Base-by-base conservation (phyloP, 2,329 filamentous ascomycete species). In the Lachnellula arida region DNA sequence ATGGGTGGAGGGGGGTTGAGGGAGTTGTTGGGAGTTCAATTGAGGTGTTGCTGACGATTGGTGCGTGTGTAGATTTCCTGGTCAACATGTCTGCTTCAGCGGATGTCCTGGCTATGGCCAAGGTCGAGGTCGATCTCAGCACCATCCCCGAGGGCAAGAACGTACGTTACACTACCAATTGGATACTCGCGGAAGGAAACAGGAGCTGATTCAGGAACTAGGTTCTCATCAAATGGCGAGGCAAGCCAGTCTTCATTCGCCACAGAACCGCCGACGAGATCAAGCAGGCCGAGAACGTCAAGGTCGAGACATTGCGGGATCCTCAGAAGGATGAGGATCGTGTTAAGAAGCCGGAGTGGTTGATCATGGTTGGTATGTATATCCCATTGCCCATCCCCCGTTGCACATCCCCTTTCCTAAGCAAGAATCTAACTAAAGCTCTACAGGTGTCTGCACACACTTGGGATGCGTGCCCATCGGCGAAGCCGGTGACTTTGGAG, bases 221-320 rank as follows among this genome's bases (percentile, higher is more conserved):
- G 88, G 87, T 99, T 74, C 95, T 99, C 76, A 96, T 99, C 83
- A 99, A 99, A 82, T 99, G 94, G 94, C 89, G 94, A 82, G 94
- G 94, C 75, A 99, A 99, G 89, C 94, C 94, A 75, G 91, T 99
- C 75, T 99, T 99, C 82, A 91, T 99, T 85, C 92, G 94, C 76
- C 94, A 99, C 87, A 91, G 94, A 73, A 99, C 94, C 68, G 78
- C 85, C 70, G 81, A 82, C 71, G 94, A 99, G 81, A 97, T 99
- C 79, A 85, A 91, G 71, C 89, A 97, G 78, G 94, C 94, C 75
- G 91, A 97, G 79, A 83, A 87, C 73, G 84, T 90, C 75, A 88
- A 95, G 74, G 82, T 95, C 75, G 76, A 90, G 70, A 75, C 82
- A 64, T 84, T 99, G 70, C 87, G 94, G 78, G 93, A 99, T 75